Evolutionary conservation across 208 protist genomes (phyloP).

Genomic region (Crithidia sp.): DNA sequence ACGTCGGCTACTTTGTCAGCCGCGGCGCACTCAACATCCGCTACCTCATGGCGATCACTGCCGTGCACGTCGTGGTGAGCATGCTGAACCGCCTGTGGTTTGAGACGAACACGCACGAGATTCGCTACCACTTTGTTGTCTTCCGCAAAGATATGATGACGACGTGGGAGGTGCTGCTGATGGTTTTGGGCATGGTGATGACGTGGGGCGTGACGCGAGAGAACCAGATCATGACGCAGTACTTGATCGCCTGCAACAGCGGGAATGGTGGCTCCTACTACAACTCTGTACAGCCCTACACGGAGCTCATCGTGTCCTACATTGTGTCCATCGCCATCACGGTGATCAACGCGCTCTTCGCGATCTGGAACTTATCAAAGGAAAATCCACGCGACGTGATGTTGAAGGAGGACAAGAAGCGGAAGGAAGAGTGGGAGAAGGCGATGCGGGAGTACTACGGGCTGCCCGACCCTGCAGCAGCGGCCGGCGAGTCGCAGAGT

Average conservation of each 20-base stretch:
- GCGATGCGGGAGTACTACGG: conserved; percentile 32
- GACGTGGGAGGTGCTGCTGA: conserved; percentile 73
- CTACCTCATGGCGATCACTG: conserved; percentile 63
- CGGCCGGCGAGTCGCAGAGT: neutral
- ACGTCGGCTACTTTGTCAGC: conserved; percentile 78
- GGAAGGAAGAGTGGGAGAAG: conserved; percentile 33
- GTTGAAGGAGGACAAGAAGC: conserved; percentile 44
- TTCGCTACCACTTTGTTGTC: conserved; percentile 86
- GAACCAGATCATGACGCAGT: conserved; percentile 63
- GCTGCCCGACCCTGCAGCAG: conserved; percentile 7
- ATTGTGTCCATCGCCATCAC: conserved; percentile 53
- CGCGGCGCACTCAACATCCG: conserved; percentile 68
- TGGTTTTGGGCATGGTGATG: conserved; percentile 63
- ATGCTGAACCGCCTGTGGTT: conserved; percentile 67
- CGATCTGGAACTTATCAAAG: conserved; percentile 51
- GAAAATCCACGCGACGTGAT: conserved; percentile 67
- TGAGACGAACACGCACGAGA: conserved; percentile 71
- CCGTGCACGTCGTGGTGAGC: conserved; percentile 51
- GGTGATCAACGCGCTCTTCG: conserved; percentile 54
- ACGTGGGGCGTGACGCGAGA: conserved; percentile 46
- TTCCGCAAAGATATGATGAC: conserved; percentile 84
- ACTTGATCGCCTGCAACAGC: conserved; percentile 49
- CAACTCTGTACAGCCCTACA: conserved; percentile 50
- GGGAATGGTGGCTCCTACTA: conserved; percentile 22
- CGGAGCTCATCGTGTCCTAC: conserved; percentile 76